Percentiles rank a stretch among this genome's conserved stretches.
These are phyloP conservation scores for Irpex sp. DNA, from an alignment of 1,284 basidiomycete genomes.

Conservation along the genomic window DNA sequence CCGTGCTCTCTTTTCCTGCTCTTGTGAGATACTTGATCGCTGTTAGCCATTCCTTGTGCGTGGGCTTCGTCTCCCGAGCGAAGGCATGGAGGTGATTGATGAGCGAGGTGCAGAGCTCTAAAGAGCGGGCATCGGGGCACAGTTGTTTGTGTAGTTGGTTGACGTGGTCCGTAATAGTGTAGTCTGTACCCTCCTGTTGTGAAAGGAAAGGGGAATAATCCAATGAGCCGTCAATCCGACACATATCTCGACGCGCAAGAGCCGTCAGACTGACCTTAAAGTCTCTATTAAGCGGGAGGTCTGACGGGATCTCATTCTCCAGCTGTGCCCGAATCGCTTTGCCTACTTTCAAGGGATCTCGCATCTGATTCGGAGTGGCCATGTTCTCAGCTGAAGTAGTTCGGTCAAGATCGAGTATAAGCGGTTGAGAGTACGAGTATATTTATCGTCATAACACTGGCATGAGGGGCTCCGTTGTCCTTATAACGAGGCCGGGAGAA, in stretches of 20 bases:
- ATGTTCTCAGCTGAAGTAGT: slow-evolving; percentile 7
- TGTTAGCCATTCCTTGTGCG: slow-evolving; percentile 35
- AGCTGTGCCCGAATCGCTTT: slow-evolving; percentile 35
- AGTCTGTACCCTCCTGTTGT: slow-evolving; percentile 26
- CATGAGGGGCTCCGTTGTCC: background rate
- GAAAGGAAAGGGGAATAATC: too few relatives aligned
- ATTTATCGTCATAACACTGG: background rate
- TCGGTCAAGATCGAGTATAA: background rate
- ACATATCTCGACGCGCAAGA: background rate
- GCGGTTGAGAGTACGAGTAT: background rate
- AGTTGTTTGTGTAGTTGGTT: slow-evolving; percentile 30
- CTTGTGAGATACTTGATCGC: slow-evolving; percentile 33
- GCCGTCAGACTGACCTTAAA: slow-evolving; percentile 16
- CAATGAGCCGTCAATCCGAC: too few relatives aligned
- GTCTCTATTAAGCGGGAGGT: slow-evolving; percentile 33
- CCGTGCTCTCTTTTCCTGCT: slow-evolving; percentile 35
- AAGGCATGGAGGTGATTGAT: slow-evolving; percentile 38
- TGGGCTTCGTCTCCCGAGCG: slow-evolving; percentile 35
- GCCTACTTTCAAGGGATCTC: slow-evolving; percentile 33
- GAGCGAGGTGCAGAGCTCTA: slow-evolving; percentile 33
- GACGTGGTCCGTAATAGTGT: slow-evolving; percentile 35
- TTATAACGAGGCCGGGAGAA: background rate
- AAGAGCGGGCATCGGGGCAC: slow-evolving; percentile 32
- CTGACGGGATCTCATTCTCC: slow-evolving; percentile 31
- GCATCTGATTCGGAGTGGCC: slow-evolving; percentile 30